A percentile compares a stretch with the other conserved stretches of the same genome.
Conservation (phyloP, 1,284 basidiomycete genomes). For the Cerioporus squamosus region DNA sequence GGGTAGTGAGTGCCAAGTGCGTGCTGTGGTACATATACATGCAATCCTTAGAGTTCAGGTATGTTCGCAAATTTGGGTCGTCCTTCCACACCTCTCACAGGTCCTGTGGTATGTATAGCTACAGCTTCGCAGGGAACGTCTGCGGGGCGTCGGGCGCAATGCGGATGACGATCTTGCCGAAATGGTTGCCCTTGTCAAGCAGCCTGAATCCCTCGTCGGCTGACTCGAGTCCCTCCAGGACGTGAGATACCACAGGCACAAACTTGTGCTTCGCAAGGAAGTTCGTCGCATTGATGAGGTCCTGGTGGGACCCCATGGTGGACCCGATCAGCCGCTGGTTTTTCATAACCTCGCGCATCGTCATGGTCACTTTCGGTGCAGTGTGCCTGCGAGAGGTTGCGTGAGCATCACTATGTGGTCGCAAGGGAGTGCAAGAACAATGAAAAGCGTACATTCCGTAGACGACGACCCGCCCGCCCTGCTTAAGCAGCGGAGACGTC, state of each 20-base stretch:
- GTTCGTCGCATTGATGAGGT: slow-evolving; percentile 72
- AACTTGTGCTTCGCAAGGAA: slow-evolving; percentile 75
- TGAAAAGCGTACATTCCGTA: slow-evolving; percentile 71
- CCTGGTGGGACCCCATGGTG: slow-evolving; percentile 84
- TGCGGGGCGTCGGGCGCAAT: slow-evolving; percentile 27
- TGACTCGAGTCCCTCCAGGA: slow-evolving; percentile 67
- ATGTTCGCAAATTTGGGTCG: too few relatives aligned
- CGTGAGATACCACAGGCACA: slow-evolving; percentile 74
- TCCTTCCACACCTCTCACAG: too few relatives aligned
- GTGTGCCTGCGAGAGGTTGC: slow-evolving; percentile 65
- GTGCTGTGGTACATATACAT: too few relatives aligned
- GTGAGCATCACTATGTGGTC: neutral
- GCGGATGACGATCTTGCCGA: slow-evolving; percentile 76
- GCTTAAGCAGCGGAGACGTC: slow-evolving; percentile 61
- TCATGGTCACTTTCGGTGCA: slow-evolving; percentile 63
- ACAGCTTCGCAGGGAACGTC: slow-evolving; percentile 13
- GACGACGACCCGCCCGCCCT: slow-evolving; percentile 75
- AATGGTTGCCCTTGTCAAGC: slow-evolving; percentile 64
- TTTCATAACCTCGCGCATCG: slow-evolving; percentile 82
- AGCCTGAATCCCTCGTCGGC: slow-evolving; percentile 76
- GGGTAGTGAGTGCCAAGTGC: too few relatives aligned
- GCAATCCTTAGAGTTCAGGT: too few relatives aligned
- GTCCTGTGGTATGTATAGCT: too few relatives aligned
- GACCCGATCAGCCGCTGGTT: slow-evolving; percentile 80
- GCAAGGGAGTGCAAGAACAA: neutral